Evolutionary conservation across 2,329 filamentous ascomycete genomes (phyloP).

Genomic region (Apiospora koreana): DNA sequence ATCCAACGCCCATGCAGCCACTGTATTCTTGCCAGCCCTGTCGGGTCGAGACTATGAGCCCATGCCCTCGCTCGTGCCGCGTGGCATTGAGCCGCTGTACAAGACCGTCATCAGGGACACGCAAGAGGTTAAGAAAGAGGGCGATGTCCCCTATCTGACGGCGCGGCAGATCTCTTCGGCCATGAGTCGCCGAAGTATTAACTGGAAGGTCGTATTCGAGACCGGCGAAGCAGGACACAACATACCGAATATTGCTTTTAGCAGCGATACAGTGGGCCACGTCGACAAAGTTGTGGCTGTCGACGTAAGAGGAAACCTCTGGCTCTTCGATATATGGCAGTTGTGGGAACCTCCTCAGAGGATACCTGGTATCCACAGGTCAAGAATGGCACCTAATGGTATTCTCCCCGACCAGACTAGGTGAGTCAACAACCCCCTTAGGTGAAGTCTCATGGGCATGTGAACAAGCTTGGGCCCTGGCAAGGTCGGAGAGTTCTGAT

Average conservation of each 20-base stretch:
- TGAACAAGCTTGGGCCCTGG: constrained; percentile 27
- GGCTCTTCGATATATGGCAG: constrained; percentile 56
- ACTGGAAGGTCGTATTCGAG: constrained; percentile 52
- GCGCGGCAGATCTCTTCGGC: constrained; percentile 29
- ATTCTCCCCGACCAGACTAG: constrained; percentile 14
- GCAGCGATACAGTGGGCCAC: constrained; percentile 45
- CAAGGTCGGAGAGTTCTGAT: constrained; percentile 4
- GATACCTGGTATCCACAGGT: constrained; percentile 3
- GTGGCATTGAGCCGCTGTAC: constrained; percentile 12
- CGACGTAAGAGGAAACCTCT: constrained; percentile 50
- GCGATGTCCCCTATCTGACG: constrained; percentile 17
- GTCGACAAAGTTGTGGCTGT: constrained; percentile 53
- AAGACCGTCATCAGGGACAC: constrained; percentile 6
- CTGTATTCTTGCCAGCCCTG: constrained; percentile 35
- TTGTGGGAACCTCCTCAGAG: constrained; percentile 9
- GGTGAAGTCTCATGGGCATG: constrained; percentile 11
- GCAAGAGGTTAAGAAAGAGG: background rate
- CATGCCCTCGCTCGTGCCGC: constrained; percentile 8
- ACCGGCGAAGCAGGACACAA: constrained; percentile 43
- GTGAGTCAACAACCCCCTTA: constrained; percentile 21
- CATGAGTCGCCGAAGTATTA: constrained; percentile 43
- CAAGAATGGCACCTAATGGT: background rate
- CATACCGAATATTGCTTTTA: constrained; percentile 55
- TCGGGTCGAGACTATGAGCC: background rate
- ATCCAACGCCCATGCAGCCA: constrained; percentile 61